Conservation (phyloP, 2,329 filamentous ascomycete genomes). For the Chrysoporthe deuterocubensis region DNA sequence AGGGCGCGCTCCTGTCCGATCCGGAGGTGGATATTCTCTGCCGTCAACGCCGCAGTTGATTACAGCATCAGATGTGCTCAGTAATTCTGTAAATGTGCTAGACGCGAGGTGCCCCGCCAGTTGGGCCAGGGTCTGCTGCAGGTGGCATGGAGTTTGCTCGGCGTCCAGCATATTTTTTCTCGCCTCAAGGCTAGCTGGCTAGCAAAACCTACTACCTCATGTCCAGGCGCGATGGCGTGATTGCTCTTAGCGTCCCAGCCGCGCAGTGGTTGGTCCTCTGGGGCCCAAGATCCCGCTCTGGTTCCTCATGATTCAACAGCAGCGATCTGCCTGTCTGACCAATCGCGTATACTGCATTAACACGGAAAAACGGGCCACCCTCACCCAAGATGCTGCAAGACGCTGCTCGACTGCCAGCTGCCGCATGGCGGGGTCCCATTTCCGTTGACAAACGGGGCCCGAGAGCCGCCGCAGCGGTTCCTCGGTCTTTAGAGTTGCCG, state of each 20-base stretch:
- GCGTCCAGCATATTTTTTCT: slow-evolving; percentile 7
- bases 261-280: slow-evolving; percentile 11
- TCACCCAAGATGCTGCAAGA: neutral
- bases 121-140: slow-evolving; percentile 9
- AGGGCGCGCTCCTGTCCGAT: slow-evolving; percentile 14
- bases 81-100: neutral
- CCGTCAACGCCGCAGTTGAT: slow-evolving; percentile 17
- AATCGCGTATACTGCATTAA: slow-evolving; percentile 26
- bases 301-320: slow-evolving; percentile 23
- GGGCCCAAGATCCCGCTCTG: slow-evolving; percentile 13
- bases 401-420: neutral
- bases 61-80: slow-evolving; percentile 23
- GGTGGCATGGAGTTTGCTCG: slow-evolving; percentile 17
- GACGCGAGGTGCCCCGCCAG: slow-evolving; percentile 7
- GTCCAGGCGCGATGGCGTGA: slow-evolving; percentile 29
- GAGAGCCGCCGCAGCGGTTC: slow-evolving; percentile 24
- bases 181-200: slow-evolving; percentile 9
- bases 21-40: slow-evolving; percentile 18
- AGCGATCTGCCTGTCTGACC: slow-evolving; percentile 17
- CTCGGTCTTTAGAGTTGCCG: slow-evolving; percentile 10
- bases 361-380: slow-evolving; percentile 23
- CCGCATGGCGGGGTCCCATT: slow-evolving; percentile 18
- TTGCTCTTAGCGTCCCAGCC: slow-evolving; percentile 24
- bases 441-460: slow-evolving; percentile 20
- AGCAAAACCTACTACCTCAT: slow-evolving; percentile 18